Evolutionary conservation across 139 green algal species (phyloP).

Genomic region (Penium margaritaceum): DNA sequence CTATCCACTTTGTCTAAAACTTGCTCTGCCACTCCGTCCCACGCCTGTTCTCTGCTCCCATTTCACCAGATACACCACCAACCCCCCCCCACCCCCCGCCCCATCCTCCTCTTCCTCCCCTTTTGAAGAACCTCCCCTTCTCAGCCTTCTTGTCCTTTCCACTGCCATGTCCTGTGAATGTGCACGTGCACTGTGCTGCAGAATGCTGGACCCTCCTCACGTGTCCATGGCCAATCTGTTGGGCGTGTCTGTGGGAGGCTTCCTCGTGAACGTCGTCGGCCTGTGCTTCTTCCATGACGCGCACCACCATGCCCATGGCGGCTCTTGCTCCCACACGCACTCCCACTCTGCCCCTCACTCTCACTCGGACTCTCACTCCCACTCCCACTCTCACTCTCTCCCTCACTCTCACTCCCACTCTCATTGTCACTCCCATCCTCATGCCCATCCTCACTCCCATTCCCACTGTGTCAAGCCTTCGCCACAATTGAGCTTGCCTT

Average conservation of each 20-base stretch:
- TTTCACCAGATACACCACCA: too few relatives aligned
- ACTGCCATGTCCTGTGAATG: neutral
- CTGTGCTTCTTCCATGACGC: constrained; percentile 51
- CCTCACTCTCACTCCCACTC: neutral
- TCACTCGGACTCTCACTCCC: constrained; percentile 20
- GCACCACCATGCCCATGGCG: constrained; percentile 32
- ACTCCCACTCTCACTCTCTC: neutral
- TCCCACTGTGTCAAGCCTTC: constrained; percentile 13
- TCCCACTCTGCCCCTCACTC: constrained; percentile 9
- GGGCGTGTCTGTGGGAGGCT: constrained; percentile 41
- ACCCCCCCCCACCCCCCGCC: too few relatives aligned
- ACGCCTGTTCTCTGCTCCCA: too few relatives aligned
- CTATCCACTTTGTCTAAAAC: too few relatives aligned
- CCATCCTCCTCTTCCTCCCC: too few relatives aligned
- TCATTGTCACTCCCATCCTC: constrained; percentile 15
- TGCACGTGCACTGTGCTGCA: too few relatives aligned
- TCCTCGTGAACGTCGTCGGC: constrained; percentile 49
- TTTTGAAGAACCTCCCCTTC: too few relatives aligned
- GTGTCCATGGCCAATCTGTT: constrained; percentile 48
- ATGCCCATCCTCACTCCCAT: constrained; percentile 38
- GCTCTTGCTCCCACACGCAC: constrained; percentile 22
- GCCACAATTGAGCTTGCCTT: too few relatives aligned
- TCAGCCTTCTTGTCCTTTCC: constrained; percentile 4
- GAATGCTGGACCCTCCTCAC: constrained; percentile 42
- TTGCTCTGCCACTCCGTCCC: too few relatives aligned